These are phyloP conservation scores for Hyparrhenia diplandra DNA, from an alignment of 176 grass and related monocot genomes.

Conservation along the genomic window DNA sequence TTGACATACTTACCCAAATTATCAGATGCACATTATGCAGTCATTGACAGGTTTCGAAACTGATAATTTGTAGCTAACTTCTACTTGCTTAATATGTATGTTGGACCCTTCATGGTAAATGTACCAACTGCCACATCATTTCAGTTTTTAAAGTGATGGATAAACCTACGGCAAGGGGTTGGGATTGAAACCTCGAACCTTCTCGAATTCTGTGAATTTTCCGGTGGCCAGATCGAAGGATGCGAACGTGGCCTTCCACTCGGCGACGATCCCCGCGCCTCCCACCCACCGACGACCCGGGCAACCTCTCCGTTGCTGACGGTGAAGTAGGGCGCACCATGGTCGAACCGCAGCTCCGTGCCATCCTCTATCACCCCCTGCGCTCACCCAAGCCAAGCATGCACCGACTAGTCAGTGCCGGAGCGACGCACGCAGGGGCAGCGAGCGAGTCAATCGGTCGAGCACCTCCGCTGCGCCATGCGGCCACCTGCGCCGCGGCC, in stretches of 20 bases:
- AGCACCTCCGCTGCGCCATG: conserved; percentile 87
- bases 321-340: conserved; percentile 86
- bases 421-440: not conserved
- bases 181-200: conserved; percentile 25
- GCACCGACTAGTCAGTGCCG: conserved; percentile 19
- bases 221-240: conserved; percentile 49
- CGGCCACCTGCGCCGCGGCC: conserved; percentile 84
- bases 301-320: conserved; percentile 63
- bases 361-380: conserved; percentile 70
- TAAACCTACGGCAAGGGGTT: not conserved
- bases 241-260: conserved; percentile 70
- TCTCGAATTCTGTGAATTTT: conserved; percentile 61
- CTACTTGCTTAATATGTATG: not conserved
- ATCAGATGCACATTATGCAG: conserved; percentile 1
- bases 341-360: conserved; percentile 75
- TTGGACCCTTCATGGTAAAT: not conserved
- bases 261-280: conserved; percentile 62
- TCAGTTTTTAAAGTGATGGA: not conserved
- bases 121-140: not conserved
- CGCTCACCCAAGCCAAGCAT: conserved; percentile 11
- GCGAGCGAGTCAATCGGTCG: not conserved
- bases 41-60: not conserved
- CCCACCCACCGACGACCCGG: conserved; percentile 56
- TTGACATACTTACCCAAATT: not conserved
- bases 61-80: not conserved